Percentiles rank a stretch among this genome's conserved stretches.
These are phyloP conservation scores for Lophiotrema nucula DNA, from an alignment of 495 filamentous ascomycete species.

Conservation along the genomic window DNA sequence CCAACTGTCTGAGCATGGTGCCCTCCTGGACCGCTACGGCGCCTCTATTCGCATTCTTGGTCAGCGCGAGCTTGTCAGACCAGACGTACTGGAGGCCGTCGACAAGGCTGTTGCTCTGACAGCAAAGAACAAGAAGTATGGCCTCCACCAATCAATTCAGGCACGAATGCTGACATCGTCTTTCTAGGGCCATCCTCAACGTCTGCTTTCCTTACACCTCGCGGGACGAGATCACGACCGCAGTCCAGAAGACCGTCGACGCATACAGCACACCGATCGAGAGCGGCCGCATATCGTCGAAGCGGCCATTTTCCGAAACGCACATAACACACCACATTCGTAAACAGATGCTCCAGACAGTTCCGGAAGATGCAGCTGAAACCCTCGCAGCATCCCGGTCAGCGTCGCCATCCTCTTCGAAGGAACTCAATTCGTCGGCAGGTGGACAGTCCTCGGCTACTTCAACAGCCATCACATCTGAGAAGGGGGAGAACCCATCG, in stretches of 20 bases:
- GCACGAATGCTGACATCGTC: neutral
- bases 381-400: conserved; percentile 38
- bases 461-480: conserved; percentile 31
- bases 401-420: conserved; percentile 37
- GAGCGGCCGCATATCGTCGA: conserved; percentile 48
- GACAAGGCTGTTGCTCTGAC: conserved; percentile 81
- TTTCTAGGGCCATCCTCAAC: conserved; percentile 72
- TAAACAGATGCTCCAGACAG: conserved; percentile 46
- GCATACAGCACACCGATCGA: conserved; percentile 67
- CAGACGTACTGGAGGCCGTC: conserved; percentile 83
- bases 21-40: conserved; percentile 88
- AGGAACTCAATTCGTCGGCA: conserved; percentile 28
- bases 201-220: conserved; percentile 98
- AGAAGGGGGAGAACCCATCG: conserved; percentile 21
- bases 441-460: conserved; percentile 32
- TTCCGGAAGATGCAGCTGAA: conserved; percentile 42
- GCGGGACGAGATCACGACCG: conserved; percentile 91
- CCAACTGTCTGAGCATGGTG: conserved; percentile 89
- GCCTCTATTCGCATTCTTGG: conserved; percentile 82
- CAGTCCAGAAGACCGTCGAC: conserved; percentile 79
- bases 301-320: conserved; percentile 74
- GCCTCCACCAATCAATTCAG: conserved; percentile 4
- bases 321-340: conserved; percentile 84
- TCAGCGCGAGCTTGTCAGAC: conserved; percentile 72
- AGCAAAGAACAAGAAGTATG: conserved; percentile 71